Conservation (phyloP, 1,284 basidiomycete species). For the Coriolopsis trogii region DNA sequence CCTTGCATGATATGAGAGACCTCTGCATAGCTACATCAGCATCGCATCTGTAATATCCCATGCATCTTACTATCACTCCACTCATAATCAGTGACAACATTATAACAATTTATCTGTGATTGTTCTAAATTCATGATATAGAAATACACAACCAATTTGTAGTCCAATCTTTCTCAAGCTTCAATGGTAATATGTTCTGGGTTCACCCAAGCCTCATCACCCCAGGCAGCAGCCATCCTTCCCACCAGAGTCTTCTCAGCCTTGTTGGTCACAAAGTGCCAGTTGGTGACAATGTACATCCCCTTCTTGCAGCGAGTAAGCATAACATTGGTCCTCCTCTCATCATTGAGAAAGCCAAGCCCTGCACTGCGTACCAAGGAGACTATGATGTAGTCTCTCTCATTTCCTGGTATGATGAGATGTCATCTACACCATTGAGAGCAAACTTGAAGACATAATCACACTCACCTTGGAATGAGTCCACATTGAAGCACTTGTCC, state of each 20-base stretch:
- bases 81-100: slow-evolving; percentile 1
- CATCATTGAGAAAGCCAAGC: slow-evolving; percentile 52
- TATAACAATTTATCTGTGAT: background rate
- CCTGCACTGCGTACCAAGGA: slow-evolving; percentile 53
- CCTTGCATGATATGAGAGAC: slow-evolving; percentile 73
- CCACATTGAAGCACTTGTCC: slow-evolving; percentile 53
- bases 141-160: too few relatives aligned
- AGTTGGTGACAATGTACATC: slow-evolving; percentile 67
- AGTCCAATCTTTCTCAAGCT: too few relatives aligned
- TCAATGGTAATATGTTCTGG: slow-evolving; percentile 44
- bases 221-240: slow-evolving; percentile 42
- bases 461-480: slow-evolving; percentile 45
- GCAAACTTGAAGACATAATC: slow-evolving; percentile 15
- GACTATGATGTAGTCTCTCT: slow-evolving; percentile 59
- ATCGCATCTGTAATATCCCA: slow-evolving; percentile 22
- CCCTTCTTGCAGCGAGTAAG: slow-evolving; percentile 65
- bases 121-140: too few relatives aligned
- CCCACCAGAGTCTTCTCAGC: slow-evolving; percentile 52
- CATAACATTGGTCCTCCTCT: slow-evolving; percentile 68
- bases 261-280: slow-evolving; percentile 52
- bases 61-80: slow-evolving; percentile 1
- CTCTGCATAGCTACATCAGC: slow-evolving; percentile 41
- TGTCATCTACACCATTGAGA: slow-evolving; percentile 1
- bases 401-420: slow-evolving; percentile 35
- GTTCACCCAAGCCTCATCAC: slow-evolving; percentile 43